These are phyloP conservation scores for Cucurbita ficifolia DNA, from an alignment of 306 rosid genomes.

Conservation along the genomic window DNA sequence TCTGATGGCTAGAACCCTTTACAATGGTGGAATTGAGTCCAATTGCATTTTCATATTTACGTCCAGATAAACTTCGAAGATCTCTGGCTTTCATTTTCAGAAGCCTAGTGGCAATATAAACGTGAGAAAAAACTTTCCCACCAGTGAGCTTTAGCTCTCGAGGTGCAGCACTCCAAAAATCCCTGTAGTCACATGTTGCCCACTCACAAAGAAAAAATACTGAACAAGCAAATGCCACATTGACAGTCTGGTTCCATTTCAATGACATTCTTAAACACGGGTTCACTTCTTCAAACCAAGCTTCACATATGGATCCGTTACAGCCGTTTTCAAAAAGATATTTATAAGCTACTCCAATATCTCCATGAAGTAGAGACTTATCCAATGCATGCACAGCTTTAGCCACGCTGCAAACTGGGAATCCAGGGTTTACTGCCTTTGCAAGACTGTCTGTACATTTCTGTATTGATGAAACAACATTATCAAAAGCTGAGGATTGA, in stretches of 20 bases:
- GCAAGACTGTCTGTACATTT: conserved; percentile 51
- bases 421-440: conserved; percentile 59
- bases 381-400: conserved; percentile 69
- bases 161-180: conserved; percentile 46
- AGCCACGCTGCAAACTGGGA: conserved; percentile 60
- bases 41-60: conserved; percentile 19
- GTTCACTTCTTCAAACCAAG: conserved; percentile 70
- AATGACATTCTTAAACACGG: conserved; percentile 68
- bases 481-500: conserved; percentile 56
- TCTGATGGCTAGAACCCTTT: conserved; percentile 29
- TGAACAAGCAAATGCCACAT: conserved; percentile 43
- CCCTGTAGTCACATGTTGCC: conserved; percentile 95
- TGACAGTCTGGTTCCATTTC: conserved; percentile 65
- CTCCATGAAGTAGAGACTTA: conserved; percentile 65
- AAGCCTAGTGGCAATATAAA: conserved; percentile 56
- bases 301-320: conserved; percentile 45
- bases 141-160: conserved; percentile 59
- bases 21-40: conserved; percentile 17
- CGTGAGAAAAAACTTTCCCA: conserved; percentile 70
- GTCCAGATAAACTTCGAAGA: conserved; percentile 24
- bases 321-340: conserved; percentile 66
- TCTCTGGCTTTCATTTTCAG: conserved; percentile 57
- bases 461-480: conserved; percentile 59
- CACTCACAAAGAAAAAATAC: conserved; percentile 90
- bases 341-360: conserved; percentile 43